Evolutionary conservation across 2,329 filamentous ascomycete genomes (phyloP).

Genomic region (Knoxdaviesia capensis): DNA sequence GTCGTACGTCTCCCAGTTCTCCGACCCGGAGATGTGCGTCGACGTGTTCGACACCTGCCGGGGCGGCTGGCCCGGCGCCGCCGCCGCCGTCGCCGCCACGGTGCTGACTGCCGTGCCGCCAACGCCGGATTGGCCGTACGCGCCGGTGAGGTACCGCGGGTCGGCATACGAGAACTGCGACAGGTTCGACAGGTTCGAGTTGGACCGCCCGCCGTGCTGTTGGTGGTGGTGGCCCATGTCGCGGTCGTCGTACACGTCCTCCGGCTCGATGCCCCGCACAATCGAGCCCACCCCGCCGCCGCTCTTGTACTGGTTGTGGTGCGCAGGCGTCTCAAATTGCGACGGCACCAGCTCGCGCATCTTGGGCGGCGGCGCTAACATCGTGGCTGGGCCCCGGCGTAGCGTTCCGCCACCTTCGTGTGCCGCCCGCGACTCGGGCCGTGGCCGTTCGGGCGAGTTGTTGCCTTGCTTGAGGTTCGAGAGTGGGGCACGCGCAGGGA

Average conservation of each 20-base stretch:
- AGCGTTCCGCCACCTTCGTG: conserved; percentile 18
- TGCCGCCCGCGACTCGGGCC: conserved; percentile 18
- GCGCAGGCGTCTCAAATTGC: conserved; percentile 28
- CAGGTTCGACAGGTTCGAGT: too few relatives aligned
- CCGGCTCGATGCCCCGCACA: conserved; percentile 44
- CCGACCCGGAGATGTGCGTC: conserved; percentile 61
- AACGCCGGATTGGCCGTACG: too few relatives aligned
- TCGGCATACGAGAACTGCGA: too few relatives aligned
- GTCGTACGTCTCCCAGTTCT: conserved; percentile 97
- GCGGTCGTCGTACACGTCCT: conserved; percentile 69
- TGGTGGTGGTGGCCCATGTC: conserved; percentile 8
- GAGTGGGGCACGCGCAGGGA: conserved; percentile 49
- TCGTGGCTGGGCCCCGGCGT: conserved; percentile 29
- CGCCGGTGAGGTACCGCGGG: too few relatives aligned
- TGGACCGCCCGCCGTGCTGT: conserved; percentile 7
- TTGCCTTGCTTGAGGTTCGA: conserved; percentile 48
- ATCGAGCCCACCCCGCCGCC: conserved; percentile 21
- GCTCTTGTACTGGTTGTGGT: conserved; percentile 17
- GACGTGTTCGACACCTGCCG: conserved; percentile 43
- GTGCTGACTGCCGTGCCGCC: too few relatives aligned
- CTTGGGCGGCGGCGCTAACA: conserved; percentile 62
- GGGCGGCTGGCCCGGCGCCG: conserved; percentile 10
- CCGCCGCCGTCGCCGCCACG: too few relatives aligned
- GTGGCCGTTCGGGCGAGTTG: conserved; percentile 62
- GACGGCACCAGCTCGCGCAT: conserved; percentile 59